Evolutionary conservation across 345 rosid species (phyloP).

Genomic region (Garcia nutans): DNA sequence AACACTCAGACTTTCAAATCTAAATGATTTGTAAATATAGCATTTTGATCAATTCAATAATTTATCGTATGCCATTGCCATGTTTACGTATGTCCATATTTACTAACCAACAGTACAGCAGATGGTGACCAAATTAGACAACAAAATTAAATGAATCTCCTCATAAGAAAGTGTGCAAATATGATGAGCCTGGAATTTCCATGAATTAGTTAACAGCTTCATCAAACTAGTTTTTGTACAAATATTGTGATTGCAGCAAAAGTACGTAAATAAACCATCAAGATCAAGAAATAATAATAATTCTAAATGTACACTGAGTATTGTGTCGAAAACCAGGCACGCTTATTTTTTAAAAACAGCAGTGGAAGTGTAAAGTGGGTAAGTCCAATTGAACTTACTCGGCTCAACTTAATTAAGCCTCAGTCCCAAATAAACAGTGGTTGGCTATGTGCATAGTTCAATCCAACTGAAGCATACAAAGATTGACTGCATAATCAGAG

Average conservation of each 20-base stretch:
- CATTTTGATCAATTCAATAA: not conserved
- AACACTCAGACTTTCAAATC: not conserved
- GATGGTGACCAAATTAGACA: not conserved
- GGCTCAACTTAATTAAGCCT: not conserved
- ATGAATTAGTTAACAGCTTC: not conserved
- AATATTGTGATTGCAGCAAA: not conserved
- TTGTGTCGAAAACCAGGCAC: not conserved
- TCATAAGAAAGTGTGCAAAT: not conserved
- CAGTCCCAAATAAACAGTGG: too few relatives aligned
- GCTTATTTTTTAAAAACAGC: not conserved
- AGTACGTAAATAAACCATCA: not conserved
- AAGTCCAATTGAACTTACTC: not conserved
- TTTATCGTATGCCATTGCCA: not conserved
- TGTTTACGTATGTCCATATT: not conserved
- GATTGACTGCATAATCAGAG: not conserved
- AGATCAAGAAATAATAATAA: not conserved
- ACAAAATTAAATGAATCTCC: not conserved
- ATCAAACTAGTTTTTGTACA: not conserved
- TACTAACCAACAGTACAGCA: not conserved
- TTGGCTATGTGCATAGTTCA: too few relatives aligned
- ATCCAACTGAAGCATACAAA: not conserved
- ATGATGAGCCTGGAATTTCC: not conserved
- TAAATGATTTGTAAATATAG: too few relatives aligned
- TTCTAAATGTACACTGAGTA: not conserved
- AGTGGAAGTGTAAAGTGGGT: not conserved